Conservation (phyloP, 2,329 filamentous ascomycete genomes). For the Ampelomyces quisqualis region DNA sequence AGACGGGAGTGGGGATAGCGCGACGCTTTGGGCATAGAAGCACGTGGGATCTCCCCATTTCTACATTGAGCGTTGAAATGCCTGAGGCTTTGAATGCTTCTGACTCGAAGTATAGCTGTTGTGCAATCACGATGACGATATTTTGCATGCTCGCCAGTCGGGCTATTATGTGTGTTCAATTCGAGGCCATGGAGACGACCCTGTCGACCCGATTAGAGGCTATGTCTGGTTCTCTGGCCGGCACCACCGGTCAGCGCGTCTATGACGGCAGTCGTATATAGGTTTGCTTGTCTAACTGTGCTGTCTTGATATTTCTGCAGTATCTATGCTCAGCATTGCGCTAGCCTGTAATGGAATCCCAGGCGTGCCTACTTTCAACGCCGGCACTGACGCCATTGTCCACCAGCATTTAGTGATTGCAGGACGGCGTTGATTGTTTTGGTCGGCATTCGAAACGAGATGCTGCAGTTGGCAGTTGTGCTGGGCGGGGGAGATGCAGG, state of each 20-base stretch:
- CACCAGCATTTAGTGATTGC: conserved; percentile 25
- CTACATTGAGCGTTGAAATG: no score
- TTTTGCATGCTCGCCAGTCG: no score
- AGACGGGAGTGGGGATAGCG: conserved; percentile 15
- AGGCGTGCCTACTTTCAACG: conserved; percentile 12
- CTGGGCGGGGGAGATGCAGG: conserved; percentile 42
- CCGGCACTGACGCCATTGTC: conserved; percentile 18
- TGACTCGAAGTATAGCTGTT: no score
- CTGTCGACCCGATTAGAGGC: no score
- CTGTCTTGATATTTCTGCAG: conserved; percentile 4
- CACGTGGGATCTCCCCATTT: conserved; percentile 15
- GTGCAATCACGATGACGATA: no score
- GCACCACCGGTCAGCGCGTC: neutral
- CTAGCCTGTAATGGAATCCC: conserved; percentile 10
- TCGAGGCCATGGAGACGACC: no score
- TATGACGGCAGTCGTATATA: conserved; percentile 2
- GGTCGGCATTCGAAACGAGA: conserved; percentile 28
- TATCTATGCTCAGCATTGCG: conserved; percentile 15
- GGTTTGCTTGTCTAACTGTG: conserved; percentile 5
- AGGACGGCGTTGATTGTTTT: conserved; percentile 27
- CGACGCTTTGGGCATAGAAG: conserved; percentile 15
- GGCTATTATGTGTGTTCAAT: no score
- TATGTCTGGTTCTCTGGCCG: no score
- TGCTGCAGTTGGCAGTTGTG: conserved; percentile 21
- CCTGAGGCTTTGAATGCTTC: no score